Evolutionary conservation across 163 green algal genomes (phyloP), one percentile per base, ranked within the genome.

Genomic region (Botryococcus braunii): DNA sequence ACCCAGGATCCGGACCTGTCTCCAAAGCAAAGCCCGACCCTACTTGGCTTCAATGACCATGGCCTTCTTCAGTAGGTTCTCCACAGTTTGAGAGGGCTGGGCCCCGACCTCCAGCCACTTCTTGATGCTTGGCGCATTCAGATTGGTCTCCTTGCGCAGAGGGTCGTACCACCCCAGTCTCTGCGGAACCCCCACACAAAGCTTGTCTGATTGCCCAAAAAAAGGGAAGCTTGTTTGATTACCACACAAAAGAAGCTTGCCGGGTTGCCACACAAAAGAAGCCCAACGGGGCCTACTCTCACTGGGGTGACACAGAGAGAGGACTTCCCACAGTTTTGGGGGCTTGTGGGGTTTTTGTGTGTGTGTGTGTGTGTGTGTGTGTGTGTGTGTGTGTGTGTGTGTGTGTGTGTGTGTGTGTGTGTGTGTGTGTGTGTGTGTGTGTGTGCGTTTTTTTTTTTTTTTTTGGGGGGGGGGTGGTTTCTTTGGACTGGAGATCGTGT

Each of bases 71-170:
- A 98, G 78, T 47, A 98, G 77, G 70, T 82, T 80, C 41, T 68
- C 75, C 35, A 95, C 59, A 27, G 79, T 84, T 1, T 88, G 77
- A 29, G 75, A 83, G n/a, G 85, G 85, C 79, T 92, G 70, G 13
- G 91, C 92, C 17, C 92, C 92, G 38, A 88, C 78, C 0, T 49
- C 34, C 17, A 98, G 74, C 92, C 92, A 98, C 77, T 95, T 90
- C 85, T 96, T 96, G 77, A 98, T 97, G 48, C 84, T 82, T 29
- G 90, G 89, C 2, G 91, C 91, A 77, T 97, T 92, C 40, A 98
- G 79, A 75, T 92, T 94, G 32, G 87, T 91, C 76, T 96, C 86
- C 81, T 97, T 95, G 52, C 78, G 89, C 50, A 95, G 69, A n/a
- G 91, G 91, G 68, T 97, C 76, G 69, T 96, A 92, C 60, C 63